Evolutionary conservation across 2,329 filamentous ascomycete genomes (phyloP).

Genomic region (Boeremia exigua): DNA sequence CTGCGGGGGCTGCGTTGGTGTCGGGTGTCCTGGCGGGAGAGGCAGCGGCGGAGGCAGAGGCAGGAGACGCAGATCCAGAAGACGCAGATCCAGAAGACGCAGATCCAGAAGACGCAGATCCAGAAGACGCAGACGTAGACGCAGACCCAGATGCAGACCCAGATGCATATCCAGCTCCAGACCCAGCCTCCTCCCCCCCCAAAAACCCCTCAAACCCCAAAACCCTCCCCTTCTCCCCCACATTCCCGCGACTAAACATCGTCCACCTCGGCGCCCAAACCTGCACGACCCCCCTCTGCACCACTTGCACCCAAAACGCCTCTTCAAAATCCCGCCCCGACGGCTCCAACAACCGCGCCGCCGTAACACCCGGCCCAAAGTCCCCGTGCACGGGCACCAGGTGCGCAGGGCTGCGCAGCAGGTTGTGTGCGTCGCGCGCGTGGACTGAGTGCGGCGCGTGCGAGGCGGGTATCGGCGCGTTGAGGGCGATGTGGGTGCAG

Average conservation of each 20-base stretch:
- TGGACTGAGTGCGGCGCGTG: neutral
- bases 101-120: conserved; percentile 22
- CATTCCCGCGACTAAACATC: conserved; percentile 92
- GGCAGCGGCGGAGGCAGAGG: too few relatives aligned
- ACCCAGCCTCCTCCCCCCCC: too few relatives aligned
- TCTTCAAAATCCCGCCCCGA: conserved; percentile 61
- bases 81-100: too few relatives aligned
- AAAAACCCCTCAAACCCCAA: conserved; percentile 52
- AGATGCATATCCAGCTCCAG: too few relatives aligned
- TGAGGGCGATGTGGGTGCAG: conserved; percentile 64
- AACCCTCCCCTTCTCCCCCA: conserved; percentile 84
- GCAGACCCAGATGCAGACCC: too few relatives aligned
- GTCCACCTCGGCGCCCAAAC: conserved; percentile 88
- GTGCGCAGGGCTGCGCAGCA: conserved; percentile 74
- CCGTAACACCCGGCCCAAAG: conserved; percentile 65
- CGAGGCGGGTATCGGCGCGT: conserved; percentile 60
- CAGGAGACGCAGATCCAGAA: too few relatives aligned
- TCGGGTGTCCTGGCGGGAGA: too few relatives aligned
- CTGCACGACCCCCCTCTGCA: conserved; percentile 78
- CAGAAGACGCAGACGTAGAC: too few relatives aligned
- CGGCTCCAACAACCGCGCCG: conserved; percentile 29
- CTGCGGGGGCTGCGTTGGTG: too few relatives aligned
- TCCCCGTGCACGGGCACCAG: conserved; percentile 74
- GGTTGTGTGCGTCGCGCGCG: conserved; percentile 57
- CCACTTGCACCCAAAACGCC: conserved; percentile 80